A percentile compares a stretch with the other conserved stretches of the same genome.
Conservation (phyloP, 306 rosid genomes). For the Glycine latifolia region DNA sequence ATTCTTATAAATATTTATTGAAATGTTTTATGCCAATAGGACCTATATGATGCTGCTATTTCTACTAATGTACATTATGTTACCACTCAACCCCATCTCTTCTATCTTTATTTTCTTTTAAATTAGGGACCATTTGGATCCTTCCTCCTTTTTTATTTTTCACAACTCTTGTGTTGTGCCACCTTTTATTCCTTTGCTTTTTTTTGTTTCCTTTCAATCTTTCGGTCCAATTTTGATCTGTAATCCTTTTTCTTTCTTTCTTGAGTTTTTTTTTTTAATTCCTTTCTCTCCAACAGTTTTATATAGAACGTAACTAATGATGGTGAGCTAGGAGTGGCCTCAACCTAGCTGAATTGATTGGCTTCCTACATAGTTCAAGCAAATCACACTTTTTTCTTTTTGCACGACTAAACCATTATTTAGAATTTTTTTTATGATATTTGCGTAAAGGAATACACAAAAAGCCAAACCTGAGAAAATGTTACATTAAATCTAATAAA, state of each 20-base stretch:
- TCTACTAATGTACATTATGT: neutral
- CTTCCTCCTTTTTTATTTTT: neutral
- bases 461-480: conserved; percentile 7
- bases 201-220: neutral
- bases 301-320: conserved; percentile 20
- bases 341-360: conserved; percentile 39
- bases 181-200: neutral
- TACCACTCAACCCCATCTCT: neutral
- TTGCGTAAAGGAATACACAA: conserved; percentile 25
- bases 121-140: conserved; percentile 7
- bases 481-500: conserved; percentile 19
- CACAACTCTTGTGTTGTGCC: neutral
- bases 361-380: conserved; percentile 19
- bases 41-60: neutral
- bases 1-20: neutral
- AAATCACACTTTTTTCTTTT: conserved; percentile 29
- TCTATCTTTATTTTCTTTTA: neutral
- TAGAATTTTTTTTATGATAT: conserved; percentile 1
- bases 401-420: conserved; percentile 30
- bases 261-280: neutral
- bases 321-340: conserved; percentile 34
- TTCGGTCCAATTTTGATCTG: conserved; percentile 41
- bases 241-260: neutral
- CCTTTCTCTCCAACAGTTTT: conserved; percentile 12
- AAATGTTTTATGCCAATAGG: neutral